phyloP scores from a whole-genome alignment of 306 rosid genomes.

The Cyamopsis tetragonoloba region DNA sequence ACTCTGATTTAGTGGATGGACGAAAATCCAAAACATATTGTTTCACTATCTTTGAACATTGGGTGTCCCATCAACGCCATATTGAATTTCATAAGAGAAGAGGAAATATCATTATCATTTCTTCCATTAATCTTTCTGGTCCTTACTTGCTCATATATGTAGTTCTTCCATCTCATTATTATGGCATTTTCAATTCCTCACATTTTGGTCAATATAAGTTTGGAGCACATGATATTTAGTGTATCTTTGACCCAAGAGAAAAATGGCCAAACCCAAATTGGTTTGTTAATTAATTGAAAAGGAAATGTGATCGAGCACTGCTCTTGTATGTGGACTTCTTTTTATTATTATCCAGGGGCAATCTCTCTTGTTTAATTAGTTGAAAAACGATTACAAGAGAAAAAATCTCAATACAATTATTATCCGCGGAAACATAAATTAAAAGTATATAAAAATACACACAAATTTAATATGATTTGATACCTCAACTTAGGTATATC shows the following conservation, averaged over 20 bases:
- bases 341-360: no score
- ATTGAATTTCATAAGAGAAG: not conserved
- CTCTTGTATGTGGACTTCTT: no score
- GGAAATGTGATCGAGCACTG: no score
- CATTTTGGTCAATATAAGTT: not conserved
- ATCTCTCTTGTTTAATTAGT: no score
- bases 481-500: not conserved
- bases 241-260: conserved; percentile 1
- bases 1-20: no score
- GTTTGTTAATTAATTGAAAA: not conserved
- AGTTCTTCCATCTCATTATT: not conserved
- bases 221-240: not conserved
- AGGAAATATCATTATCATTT: not conserved
- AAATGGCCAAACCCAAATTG: conserved; percentile 1
- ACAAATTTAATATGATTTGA: no score
- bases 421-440: no score
- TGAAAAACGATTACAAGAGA: no score
- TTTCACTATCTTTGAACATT: not conserved
- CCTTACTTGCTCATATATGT: not conserved
- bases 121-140: not conserved
- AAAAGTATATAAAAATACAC: no score
- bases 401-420: no score
- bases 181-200: not conserved
- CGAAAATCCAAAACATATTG: no score
- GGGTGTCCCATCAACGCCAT: not conserved